Base-by-base conservation (phyloP, 306 rosid genomes). In the Castanopsis chinensis region DNA sequence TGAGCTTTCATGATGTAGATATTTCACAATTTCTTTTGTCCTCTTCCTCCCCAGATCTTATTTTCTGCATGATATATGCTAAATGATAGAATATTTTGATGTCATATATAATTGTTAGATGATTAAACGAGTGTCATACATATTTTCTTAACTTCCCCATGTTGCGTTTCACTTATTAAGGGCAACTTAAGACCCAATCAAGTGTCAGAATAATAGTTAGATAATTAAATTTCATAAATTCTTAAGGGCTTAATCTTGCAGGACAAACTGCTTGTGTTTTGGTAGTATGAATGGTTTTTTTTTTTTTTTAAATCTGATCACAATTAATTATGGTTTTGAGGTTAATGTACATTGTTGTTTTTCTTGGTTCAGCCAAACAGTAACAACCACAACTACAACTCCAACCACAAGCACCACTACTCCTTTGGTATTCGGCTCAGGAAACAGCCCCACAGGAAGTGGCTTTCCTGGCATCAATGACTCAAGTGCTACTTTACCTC, bases 361-460 rank as follows among this genome's bases (percentile, higher is more conserved):
- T 82, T 83, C 13, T 43, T 81, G 12, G 65, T 86, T 85, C 92
- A 94, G 97, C 85, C 78, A 65, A 55, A 19, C 92, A n/a, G 94
- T 92, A 45, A 86, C 87, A 19, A 71, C 82, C 17, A 74, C 89
- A 5, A 75, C 80, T 4, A 83, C 93, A 37, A 65, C 75, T 55
- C 6, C 80, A 35, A 80, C 89, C 33, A 33, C 79, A 27, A 27
- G 80, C 2, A 49, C 32, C 17, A 63, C 84, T 20, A 71, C 80
- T 0, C 69, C 69, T 15, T 4, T 74, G 4, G 90, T 86, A 4
- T 60, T 81, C 3, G 73, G 82, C 54, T 75, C 76, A 11, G 91
- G 94, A 51, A 56, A 83, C 53, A 81, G 89, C 81, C 89, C 91
- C 0, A 70, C 84, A 0, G 81, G 85, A 0, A 81, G 85, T 0